Conservation (phyloP, 2,329 filamentous ascomycete species). For the Sporothrix sp. region DNA sequence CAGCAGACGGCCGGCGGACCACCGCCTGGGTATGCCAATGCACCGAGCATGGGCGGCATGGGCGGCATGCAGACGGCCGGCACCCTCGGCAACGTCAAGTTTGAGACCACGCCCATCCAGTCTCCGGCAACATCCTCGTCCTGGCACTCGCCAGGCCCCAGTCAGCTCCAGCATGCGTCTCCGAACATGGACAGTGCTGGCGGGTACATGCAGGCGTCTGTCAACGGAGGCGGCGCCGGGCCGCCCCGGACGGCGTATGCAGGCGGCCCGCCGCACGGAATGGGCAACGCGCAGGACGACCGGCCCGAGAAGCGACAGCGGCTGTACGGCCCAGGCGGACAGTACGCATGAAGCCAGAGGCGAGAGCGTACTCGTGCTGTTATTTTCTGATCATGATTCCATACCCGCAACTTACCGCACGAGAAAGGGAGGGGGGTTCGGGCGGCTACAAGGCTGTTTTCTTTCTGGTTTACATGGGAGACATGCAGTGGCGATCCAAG, state of each 20-base stretch:
- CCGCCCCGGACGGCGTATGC: not conserved
- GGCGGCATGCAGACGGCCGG: constrained; percentile 15
- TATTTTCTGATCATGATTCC: no score
- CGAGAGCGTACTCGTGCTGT: no score
- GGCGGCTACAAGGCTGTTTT: no score
- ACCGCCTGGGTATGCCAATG: constrained; percentile 17
- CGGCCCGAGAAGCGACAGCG: constrained; percentile 45
- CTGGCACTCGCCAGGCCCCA: constrained; percentile 39
- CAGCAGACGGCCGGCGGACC: constrained; percentile 9
- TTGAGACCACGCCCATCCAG: constrained; percentile 46
- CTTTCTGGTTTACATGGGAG: not conserved
- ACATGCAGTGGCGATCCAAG: not conserved
- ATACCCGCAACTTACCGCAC: no score
- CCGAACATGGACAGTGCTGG: constrained; percentile 37
- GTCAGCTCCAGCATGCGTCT: constrained; percentile 40
- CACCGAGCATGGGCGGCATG: constrained; percentile 15
- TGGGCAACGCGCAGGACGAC: constrained; percentile 29
- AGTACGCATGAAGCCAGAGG: constrained; percentile 11
- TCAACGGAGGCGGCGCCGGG: constrained; percentile 20
- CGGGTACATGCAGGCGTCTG: constrained; percentile 37
- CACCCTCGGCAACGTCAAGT: constrained; percentile 34
- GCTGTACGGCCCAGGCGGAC: constrained; percentile 30
- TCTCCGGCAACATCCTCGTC: constrained; percentile 39
- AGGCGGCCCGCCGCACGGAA: constrained; percentile 21
- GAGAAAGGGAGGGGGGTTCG: no score